Evolutionary conservation across 2,329 filamentous ascomycete genomes (phyloP).

Genomic region (Fonsecaea monophora): DNA sequence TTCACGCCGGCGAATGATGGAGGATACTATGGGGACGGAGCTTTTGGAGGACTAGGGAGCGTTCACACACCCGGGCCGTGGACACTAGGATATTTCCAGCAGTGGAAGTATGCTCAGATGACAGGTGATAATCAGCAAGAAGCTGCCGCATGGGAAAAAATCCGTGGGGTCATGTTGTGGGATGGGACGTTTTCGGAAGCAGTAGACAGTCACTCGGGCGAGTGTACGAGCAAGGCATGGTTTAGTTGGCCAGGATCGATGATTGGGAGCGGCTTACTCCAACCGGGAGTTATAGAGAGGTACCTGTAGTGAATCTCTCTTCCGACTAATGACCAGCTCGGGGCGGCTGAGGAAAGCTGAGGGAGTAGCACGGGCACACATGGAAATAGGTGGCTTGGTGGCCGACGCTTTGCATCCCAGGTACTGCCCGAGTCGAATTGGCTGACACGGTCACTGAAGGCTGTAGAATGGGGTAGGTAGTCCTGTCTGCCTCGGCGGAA

Average conservation of each 20-base stretch:
- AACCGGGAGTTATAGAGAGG: constrained; percentile 18
- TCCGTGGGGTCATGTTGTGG: constrained; percentile 28
- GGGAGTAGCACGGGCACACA: no score
- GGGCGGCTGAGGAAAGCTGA: no score
- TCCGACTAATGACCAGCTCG: no score
- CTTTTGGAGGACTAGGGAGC: constrained; percentile 27
- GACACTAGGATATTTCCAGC: constrained; percentile 29
- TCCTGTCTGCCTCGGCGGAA: no score
- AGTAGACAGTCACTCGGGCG: constrained; percentile 23
- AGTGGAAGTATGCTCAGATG: constrained; percentile 30
- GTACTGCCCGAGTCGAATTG: no score
- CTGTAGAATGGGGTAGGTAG: no score
- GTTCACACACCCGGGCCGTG: constrained; percentile 28
- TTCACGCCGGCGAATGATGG: constrained; percentile 23
- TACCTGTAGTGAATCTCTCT: constrained; percentile 11
- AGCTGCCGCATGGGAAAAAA: constrained; percentile 18
- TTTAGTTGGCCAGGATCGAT: constrained; percentile 32
- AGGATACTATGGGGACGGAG: constrained; percentile 24
- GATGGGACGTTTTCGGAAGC: constrained; percentile 29
- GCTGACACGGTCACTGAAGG: no score
- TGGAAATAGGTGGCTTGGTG: no score
- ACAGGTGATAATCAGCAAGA: constrained; percentile 15
- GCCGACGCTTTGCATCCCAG: no score
- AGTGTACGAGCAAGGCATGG: constrained; percentile 31
- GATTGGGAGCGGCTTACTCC: constrained; percentile 25